These are phyloP conservation scores for Fraxinus latifolia DNA, from an alignment of 305 asterid genomes.

Conservation along the genomic window DNA sequence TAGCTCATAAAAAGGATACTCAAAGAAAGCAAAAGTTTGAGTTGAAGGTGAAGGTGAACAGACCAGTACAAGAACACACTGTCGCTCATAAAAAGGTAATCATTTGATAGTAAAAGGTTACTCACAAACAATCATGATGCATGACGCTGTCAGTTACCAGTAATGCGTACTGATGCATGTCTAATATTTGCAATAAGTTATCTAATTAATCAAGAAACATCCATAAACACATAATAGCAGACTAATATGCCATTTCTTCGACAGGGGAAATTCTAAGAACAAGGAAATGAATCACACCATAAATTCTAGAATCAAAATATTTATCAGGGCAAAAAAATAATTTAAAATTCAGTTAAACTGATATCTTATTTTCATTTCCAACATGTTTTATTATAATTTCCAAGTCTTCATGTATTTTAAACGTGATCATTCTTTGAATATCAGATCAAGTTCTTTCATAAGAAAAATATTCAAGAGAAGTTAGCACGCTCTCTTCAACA, in stretches of 20 bases:
- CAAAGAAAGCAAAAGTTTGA: neutral
- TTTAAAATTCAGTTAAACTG: neutral
- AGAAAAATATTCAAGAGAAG: neutral
- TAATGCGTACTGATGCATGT: neutral
- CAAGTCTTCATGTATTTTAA: neutral
- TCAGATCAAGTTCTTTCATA: neutral
- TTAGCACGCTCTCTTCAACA: neutral
- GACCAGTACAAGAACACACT: neutral
- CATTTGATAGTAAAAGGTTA: neutral
- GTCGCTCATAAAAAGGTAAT: neutral
- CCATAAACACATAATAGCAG: neutral
- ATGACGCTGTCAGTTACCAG: neutral
- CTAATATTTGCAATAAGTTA: neutral
- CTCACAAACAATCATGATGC: neutral
- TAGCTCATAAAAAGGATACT: neutral
- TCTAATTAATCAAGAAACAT: neutral
- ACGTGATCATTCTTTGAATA: neutral
- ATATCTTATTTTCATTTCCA: neutral
- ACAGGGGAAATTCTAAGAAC: neutral
- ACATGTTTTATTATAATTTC: neutral
- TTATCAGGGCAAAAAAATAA: neutral
- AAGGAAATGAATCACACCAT: neutral
- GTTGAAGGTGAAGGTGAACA: neutral
- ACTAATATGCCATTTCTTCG: neutral
- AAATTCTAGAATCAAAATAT: neutral